Evolutionary conservation across 1,284 basidiomycete genomes (phyloP), one percentile per base, ranked within the genome.

Genomic region (Ustilago esculenta): DNA sequence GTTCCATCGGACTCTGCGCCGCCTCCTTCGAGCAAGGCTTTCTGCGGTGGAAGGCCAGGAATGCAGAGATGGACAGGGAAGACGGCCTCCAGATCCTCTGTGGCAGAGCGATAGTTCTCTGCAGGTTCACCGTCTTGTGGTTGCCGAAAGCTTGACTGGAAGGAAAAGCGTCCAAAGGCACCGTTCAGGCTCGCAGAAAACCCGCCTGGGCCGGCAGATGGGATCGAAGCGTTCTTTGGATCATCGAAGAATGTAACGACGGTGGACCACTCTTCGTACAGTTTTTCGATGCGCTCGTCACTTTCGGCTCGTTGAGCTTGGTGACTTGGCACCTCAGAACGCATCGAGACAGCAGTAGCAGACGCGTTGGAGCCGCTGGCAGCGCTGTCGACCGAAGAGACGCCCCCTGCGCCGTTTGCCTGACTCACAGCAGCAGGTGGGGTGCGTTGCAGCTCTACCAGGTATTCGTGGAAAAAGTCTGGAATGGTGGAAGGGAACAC

Each of bases 401-500:
- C 17, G 2, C 51, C 59, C 4, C 23, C 32, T 15, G 40, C 40
- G 12, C 46, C 36, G 11, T 39, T 49, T 10, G 43, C 10, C 14
- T 21, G 46, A 10, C 43, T 37, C 8, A 55, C 17, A 6, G 27
- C 34, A 12, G 43, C 39, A 15, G 67, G 52, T 8, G 60, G 55
- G 1, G 63, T 66, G 68, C 92, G 90, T 80, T 90, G 90, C 66
- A 92, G 85, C 2, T 92, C 89, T 0, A 89, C 87, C 42, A 92
- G 87, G 72, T 96, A 97, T 66, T 91, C 91, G 81, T 95, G 91
- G 18, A 98, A 85, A 82, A 95, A 97, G 5, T 92, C 90, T 82
- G 96, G 96, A 81, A 98, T 97, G 32, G 88, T 88, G 75, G 94
- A 90, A 0, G 95, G 94, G 71, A 98, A 92, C 33, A 93, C 89